Percentiles rank a stretch among this genome's conserved stretches.
phyloP scores from a whole-genome alignment of 805 yeast species.

The Kodamaea kakaduensis region DNA sequence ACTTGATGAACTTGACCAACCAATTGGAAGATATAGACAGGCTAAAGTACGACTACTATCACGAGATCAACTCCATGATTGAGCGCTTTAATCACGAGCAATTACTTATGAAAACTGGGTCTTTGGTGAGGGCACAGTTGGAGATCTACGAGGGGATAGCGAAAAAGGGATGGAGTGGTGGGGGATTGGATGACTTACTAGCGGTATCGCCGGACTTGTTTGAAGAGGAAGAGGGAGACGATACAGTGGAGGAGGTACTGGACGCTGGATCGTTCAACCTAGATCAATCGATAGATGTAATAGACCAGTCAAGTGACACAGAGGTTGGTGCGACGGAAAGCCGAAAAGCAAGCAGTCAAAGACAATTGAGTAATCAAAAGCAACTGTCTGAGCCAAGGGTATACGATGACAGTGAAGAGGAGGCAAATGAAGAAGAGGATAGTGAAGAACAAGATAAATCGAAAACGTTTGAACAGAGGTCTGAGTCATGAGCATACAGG shows the following conservation, averaged over 20 bases:
- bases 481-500: too few species aligned
- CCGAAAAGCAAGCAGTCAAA: too few species aligned
- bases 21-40: slow-evolving; percentile 78
- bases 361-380: too few species aligned
- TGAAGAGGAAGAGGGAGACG: slow-evolving; percentile 14
- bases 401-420: too few species aligned
- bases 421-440: too few species aligned
- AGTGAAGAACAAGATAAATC: too few species aligned
- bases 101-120: slow-evolving; percentile 53
- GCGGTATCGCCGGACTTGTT: slow-evolving; percentile 56
- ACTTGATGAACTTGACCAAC: slow-evolving; percentile 61
- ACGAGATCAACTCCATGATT: slow-evolving; percentile 56
- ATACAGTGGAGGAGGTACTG: slow-evolving; percentile 1
- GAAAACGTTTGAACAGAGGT: too few species aligned
- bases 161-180: slow-evolving; percentile 81
- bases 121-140: slow-evolving; percentile 72
- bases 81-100: slow-evolving; percentile 53
- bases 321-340: too few species aligned
- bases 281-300: too few species aligned
- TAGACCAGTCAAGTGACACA: too few species aligned
- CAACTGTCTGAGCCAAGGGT: too few species aligned
- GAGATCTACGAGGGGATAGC: slow-evolving; percentile 80
- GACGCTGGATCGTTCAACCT: too few species aligned
- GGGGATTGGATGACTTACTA: slow-evolving; percentile 71
- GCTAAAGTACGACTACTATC: slow-evolving; percentile 70